These are phyloP conservation scores for Fusarium sarcochroum DNA, from an alignment of 2,329 filamentous ascomycete genomes.

Conservation along the genomic window DNA sequence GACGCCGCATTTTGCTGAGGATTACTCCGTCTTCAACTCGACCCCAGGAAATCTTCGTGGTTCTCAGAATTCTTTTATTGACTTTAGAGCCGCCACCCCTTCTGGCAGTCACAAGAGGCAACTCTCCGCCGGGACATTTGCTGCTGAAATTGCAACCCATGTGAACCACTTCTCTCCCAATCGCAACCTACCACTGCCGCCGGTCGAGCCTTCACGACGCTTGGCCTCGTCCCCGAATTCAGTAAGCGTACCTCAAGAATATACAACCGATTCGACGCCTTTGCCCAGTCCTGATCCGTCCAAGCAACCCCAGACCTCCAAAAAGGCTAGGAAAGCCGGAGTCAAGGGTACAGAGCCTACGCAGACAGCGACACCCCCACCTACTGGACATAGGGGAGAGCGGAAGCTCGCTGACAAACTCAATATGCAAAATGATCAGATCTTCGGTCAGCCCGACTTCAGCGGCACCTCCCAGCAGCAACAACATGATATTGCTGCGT, in stretches of 20 bases:
- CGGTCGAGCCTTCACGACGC: conserved; percentile 71
- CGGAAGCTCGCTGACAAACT: conserved; percentile 68
- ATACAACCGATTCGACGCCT: conserved; percentile 48
- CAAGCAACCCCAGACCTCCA: conserved; percentile 53
- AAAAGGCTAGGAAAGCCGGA: conserved; percentile 62
- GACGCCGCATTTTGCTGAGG: conserved; percentile 75
- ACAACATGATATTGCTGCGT: conserved; percentile 62
- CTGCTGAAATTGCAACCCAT: conserved; percentile 70
- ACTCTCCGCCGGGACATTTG: conserved; percentile 65
- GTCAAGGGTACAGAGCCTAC: conserved; percentile 55
- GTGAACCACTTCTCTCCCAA: conserved; percentile 71
- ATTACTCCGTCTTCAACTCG: conserved; percentile 76
- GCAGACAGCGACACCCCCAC: conserved; percentile 73
- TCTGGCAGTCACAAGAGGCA: conserved; percentile 62
- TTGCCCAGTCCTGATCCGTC: conserved; percentile 49
- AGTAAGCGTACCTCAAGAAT: conserved; percentile 52
- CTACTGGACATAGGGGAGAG: conserved; percentile 68
- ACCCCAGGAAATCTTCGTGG: conserved; percentile 71
- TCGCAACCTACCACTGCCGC: conserved; percentile 67
- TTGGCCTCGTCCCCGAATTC: conserved; percentile 70
- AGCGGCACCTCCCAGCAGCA: conserved; percentile 61
- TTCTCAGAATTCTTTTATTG: conserved; percentile 61
- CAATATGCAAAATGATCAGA: conserved; percentile 72
- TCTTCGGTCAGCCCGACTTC: conserved; percentile 67
- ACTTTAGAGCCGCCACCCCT: conserved; percentile 58